phyloP scores from a whole-genome alignment of 306 rosid species.

The Acmispon strigosus region DNA sequence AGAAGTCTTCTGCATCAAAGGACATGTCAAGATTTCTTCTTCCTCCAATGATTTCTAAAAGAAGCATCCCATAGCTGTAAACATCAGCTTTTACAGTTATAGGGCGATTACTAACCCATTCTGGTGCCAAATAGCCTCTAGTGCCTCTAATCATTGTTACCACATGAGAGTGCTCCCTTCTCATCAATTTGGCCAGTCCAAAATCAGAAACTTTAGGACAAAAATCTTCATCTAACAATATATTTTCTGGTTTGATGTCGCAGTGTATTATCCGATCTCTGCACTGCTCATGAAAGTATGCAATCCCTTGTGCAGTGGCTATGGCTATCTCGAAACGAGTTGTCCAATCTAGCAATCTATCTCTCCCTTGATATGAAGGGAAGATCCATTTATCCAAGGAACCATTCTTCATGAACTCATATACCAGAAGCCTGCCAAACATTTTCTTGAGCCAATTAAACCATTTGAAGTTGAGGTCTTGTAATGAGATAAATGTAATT shows the following conservation, averaged over 20 bases:
- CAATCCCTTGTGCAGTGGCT: constrained; percentile 83
- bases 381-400: constrained; percentile 95
- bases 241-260: constrained; percentile 91
- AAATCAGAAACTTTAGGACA: constrained; percentile 92
- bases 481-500: background rate
- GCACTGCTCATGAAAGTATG: constrained; percentile 94
- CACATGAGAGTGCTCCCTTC: constrained; percentile 90
- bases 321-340: constrained; percentile 65
- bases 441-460: constrained; percentile 14
- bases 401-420: constrained; percentile 89
- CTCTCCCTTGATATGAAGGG: constrained; percentile 36
- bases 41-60: constrained; percentile 88
- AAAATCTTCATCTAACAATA: constrained; percentile 73
- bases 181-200: constrained; percentile 93
- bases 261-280: constrained; percentile 83
- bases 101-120: constrained; percentile 93
- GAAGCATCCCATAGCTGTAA: constrained; percentile 94
- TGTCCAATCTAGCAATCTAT: constrained; percentile 63
- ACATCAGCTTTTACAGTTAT: constrained; percentile 96
- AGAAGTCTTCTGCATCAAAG: constrained; percentile 73
- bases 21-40: constrained; percentile 93
- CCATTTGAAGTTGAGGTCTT: background rate
- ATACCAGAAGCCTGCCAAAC: constrained; percentile 70
- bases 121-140: constrained; percentile 95
- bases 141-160: constrained; percentile 96